Conservation (phyloP, 2,329 filamentous ascomycete genomes). For the Biscogniauxia marginata region DNA sequence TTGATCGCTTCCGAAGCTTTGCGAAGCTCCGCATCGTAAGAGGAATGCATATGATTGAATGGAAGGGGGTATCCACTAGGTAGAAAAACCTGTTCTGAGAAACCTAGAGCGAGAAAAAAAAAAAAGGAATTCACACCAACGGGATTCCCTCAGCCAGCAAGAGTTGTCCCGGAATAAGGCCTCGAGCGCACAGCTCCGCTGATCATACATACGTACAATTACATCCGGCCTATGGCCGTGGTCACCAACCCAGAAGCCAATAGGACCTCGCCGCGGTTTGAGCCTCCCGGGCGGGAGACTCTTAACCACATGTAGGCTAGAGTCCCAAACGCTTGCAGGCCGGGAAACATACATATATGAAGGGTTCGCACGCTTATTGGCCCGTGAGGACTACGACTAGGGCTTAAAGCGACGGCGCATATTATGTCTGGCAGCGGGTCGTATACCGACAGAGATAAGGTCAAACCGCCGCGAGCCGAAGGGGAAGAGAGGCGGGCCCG, state of each 20-base stretch:
- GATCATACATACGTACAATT: neutral
- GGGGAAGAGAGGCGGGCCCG: neutral
- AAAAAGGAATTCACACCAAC: neutral
- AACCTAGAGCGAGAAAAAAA: neutral
- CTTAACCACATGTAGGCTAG: neutral
- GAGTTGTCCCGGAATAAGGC: neutral
- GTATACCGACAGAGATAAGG: slow-evolving; percentile 7
- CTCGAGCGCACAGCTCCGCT: neutral
- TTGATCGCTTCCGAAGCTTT: neutral
- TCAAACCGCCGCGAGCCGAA: slow-evolving; percentile 1
- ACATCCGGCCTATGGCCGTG: neutral
- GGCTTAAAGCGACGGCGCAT: neutral
- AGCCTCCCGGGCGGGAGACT: neutral
- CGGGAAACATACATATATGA: neutral
- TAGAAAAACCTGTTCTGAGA: neutral
- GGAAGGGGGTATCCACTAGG: neutral
- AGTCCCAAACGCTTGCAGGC: neutral
- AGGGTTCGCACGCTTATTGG: neutral
- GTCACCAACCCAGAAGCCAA: neutral
- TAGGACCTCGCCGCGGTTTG: slow-evolving; percentile 1
- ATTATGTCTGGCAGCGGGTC: neutral
- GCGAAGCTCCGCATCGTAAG: neutral
- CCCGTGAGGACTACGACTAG: no score
- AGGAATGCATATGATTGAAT: neutral
- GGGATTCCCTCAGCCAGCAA: neutral